These are phyloP conservation scores for Chrysanthemum seticuspe DNA, from an alignment of 129 eudicot genomes.

Conservation along the genomic window DNA sequence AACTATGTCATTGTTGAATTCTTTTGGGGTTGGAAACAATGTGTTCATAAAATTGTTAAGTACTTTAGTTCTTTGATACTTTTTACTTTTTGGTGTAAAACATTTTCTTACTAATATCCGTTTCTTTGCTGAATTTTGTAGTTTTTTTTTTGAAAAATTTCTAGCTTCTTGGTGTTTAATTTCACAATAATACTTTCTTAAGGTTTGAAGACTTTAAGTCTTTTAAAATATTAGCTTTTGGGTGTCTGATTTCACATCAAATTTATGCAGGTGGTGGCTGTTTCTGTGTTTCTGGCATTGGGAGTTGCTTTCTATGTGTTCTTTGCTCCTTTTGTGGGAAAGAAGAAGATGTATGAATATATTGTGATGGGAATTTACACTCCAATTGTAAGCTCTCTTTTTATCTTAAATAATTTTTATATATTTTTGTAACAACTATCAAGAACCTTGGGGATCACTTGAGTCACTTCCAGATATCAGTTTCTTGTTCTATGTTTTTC, in stretches of 20 bases:
- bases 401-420: not conserved
- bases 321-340: slow-evolving; percentile 99
- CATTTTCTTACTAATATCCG: too few species aligned
- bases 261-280: slow-evolving; percentile 83
- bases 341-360: slow-evolving; percentile 67
- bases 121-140: not conserved
- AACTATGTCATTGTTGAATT: not conserved
- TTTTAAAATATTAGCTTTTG: slow-evolving; percentile 5
- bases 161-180: slow-evolving; percentile 12
- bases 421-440: slow-evolving; percentile 2
- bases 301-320: slow-evolving; percentile 98
- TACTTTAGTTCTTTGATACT: too few species aligned
- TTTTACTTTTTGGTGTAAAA: too few species aligned
- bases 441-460: not conserved
- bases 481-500: not conserved
- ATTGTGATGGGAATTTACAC: slow-evolving; percentile 88
- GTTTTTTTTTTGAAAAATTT: not conserved
- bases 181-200: not conserved
- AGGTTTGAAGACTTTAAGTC: too few species aligned
- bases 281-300: slow-evolving; percentile 91
- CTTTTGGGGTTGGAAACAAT: not conserved
- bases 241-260: not conserved
- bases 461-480: not conserved
- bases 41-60: not conserved
- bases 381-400: slow-evolving; percentile 69